phyloP scores from a whole-genome alignment of 192 early-diverging fungal species.

The Coemansia reversa region DNA sequence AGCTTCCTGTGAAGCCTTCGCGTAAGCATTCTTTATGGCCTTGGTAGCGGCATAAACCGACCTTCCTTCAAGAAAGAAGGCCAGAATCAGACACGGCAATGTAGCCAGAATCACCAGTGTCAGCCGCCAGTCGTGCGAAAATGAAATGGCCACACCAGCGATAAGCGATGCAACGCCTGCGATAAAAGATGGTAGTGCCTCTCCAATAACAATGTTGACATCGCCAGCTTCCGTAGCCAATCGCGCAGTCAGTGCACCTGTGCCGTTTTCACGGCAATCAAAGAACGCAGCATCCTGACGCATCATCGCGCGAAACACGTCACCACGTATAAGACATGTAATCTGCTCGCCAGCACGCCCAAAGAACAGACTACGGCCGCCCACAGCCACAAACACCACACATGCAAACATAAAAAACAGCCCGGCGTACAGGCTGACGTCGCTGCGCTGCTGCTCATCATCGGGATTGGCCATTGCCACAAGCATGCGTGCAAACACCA shows the following conservation, averaged over 20 bases:
- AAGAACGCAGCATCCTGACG: slow-evolving; percentile 89
- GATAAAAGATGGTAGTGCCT: slow-evolving; percentile 38
- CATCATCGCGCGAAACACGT: slow-evolving; percentile 70
- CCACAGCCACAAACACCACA: slow-evolving; percentile 57
- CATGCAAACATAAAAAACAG: slow-evolving; percentile 65
- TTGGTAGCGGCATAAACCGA: slow-evolving; percentile 51
- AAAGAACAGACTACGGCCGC: slow-evolving; percentile 62
- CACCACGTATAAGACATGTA: slow-evolving; percentile 65
- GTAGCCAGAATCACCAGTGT: slow-evolving; percentile 71
- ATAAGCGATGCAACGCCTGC: slow-evolving; percentile 23
- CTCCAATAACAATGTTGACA: slow-evolving; percentile 58
- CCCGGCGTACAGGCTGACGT: slow-evolving; percentile 57
- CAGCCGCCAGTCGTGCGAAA: slow-evolving; percentile 75
- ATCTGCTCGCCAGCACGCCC: slow-evolving; percentile 67
- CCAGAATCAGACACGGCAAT: slow-evolving; percentile 59
- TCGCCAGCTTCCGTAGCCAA: slow-evolving; percentile 79
- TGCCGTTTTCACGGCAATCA: slow-evolving; percentile 72
- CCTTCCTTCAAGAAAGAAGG: slow-evolving; percentile 34
- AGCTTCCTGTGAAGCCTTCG: slow-evolving; percentile 76
- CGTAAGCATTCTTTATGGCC: slow-evolving; percentile 71
- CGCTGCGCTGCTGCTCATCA: slow-evolving; percentile 15
- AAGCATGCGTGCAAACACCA: slow-evolving; percentile 60
- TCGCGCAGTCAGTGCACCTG: slow-evolving; percentile 77
- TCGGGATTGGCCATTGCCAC: slow-evolving; percentile 34
- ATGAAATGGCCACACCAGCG: slow-evolving; percentile 64